These are phyloP conservation scores for Brettanomyces bruxellensis DNA, from an alignment of 805 yeast genomes.

Conservation along the genomic window DNA sequence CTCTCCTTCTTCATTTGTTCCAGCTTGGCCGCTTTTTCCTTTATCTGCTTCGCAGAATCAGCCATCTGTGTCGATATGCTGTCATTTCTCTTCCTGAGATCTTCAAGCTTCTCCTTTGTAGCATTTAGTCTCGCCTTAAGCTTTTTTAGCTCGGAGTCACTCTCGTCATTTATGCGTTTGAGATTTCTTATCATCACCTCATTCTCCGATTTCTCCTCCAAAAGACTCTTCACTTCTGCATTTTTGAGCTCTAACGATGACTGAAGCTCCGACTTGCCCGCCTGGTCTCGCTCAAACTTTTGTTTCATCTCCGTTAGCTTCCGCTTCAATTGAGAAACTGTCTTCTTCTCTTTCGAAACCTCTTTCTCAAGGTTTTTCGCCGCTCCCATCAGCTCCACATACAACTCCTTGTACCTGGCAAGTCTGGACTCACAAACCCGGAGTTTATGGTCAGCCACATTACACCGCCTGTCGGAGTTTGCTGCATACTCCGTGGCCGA, in stretches of 20 bases:
- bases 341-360: constrained; percentile 4
- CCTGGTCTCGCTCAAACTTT: not conserved
- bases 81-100: not conserved
- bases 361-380: constrained; percentile 10
- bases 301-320: not conserved
- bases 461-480: constrained; percentile 7
- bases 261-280: not conserved
- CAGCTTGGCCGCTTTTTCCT: not conserved
- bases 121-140: not conserved
- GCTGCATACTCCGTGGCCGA: constrained; percentile 9
- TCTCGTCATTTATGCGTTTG: constrained; percentile 1
- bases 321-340: constrained; percentile 7
- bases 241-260: constrained; percentile 3
- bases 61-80: not conserved
- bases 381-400: constrained; percentile 5
- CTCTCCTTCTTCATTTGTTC: not conserved
- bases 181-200: not conserved
- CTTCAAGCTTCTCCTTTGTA: not conserved
- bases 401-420: constrained; percentile 11
- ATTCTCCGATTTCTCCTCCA: constrained; percentile 1
- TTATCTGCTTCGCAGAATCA: not conserved
- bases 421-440: constrained; percentile 11
- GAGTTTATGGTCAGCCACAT: constrained; percentile 6
- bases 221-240: constrained; percentile 5
- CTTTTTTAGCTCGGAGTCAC: not conserved